Evolutionary conservation across 1,284 basidiomycete genomes (phyloP), one percentile per base, ranked within the genome.

Genomic region (Polyporus tsugae): DNA sequence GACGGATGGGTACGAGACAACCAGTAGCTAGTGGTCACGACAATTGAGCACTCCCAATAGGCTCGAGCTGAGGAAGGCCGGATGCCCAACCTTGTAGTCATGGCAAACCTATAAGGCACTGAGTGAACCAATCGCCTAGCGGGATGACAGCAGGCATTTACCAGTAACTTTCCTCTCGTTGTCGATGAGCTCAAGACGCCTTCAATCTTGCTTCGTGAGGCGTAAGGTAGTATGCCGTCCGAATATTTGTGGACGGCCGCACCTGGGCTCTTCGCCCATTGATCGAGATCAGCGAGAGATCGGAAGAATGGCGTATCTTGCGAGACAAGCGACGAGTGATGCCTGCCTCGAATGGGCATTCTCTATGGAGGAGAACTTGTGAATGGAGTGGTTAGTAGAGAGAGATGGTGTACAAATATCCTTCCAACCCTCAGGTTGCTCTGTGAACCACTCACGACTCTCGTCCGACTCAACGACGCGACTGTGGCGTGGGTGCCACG

Each of bases 51-150:
- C n/a, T n/a, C n/a, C n/a, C n/a, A n/a, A n/a, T n/a, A n/a, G n/a
- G n/a, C n/a, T n/a, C n/a, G n/a, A n/a, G n/a, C n/a, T n/a, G n/a
- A n/a, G n/a, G n/a, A 33, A 7, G 52, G 5, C 35, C 11, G 13
- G 9, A 42, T 10, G 22, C 63, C 77, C 65, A 70, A 91, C 92
- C 85, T 93, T 94, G 80, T 93, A 95, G 80, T 95, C 93, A 75
- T 95, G 93, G 78, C 93, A 95, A 6, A 94, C 87, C 85, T 84
- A 39, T 1, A 6, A n/a, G 35, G 6, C 13, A 6, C 22, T 10
- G 17, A 46, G 19, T 52, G 17, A 63, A 44, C 35, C 2, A n/a
- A 10, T 38, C 15, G 13, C 6, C 39, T 10, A n/a, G 17, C 35
- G 33, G 11, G 10, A 22, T 38, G 11, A 10, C n/a, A 38, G 52